Conservation (phyloP, 352 stramenopile species). For the Phytophthora quininea region DNA sequence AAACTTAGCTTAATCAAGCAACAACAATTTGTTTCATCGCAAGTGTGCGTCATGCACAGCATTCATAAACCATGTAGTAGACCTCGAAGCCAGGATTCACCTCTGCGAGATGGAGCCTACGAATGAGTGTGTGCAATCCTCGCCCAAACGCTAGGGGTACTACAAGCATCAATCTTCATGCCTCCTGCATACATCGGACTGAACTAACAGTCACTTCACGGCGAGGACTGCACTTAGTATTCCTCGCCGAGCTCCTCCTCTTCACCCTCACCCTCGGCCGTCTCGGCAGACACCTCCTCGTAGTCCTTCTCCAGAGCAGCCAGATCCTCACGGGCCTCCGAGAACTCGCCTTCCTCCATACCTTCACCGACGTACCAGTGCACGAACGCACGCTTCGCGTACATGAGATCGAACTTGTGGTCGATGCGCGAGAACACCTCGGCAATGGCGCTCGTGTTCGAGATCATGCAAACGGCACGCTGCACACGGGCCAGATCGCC, state of each 20-base stretch:
- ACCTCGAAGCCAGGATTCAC: neutral
- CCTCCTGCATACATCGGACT: constrained; percentile 2
- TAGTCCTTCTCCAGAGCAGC: constrained; percentile 91
- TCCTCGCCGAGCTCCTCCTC: constrained; percentile 92
- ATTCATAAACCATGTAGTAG: neutral
- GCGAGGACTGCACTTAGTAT: constrained; percentile 79
- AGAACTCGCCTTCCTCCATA: constrained; percentile 99
- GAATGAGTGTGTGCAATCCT: constrained; percentile 10
- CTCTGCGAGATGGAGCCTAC: neutral
- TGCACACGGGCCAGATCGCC: constrained; percentile 97
- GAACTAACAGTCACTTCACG: neutral
- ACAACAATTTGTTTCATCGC: too few species aligned
- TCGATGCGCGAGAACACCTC: constrained; percentile 98
- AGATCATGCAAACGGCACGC: constrained; percentile 99
- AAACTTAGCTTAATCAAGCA: too few species aligned
- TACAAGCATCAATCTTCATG: neutral
- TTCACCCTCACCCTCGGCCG: constrained; percentile 95
- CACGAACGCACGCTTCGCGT: constrained; percentile 99
- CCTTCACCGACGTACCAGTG: constrained; percentile 99
- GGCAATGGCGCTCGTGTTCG: constrained; percentile 98
- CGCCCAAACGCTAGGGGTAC: neutral
- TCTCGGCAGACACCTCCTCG: constrained; percentile 98
- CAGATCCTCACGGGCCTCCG: constrained; percentile 97
- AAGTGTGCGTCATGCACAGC: too few species aligned
- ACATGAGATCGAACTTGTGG: constrained; percentile 99